Evolutionary conservation across 495 filamentous ascomycete species (phyloP), one percentile per base, ranked within the genome.

Genomic region (Daldinia vernicosa): DNA sequence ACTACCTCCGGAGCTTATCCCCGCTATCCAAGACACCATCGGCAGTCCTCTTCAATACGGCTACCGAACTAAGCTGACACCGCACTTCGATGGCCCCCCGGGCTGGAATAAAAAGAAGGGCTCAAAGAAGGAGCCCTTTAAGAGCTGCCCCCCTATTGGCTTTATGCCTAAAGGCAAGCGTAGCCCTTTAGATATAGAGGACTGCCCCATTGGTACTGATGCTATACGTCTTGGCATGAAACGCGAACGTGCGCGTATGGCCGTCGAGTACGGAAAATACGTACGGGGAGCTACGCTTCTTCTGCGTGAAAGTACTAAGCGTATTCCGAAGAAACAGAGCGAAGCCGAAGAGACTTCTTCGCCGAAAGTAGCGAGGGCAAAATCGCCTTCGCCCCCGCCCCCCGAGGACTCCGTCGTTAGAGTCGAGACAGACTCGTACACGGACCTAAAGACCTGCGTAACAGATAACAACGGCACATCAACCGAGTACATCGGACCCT

Each of bases 61-160:
- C 56, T 99, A 99, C 80, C 89, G 95, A 37, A 99, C 95, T 12
- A 99, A 99, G 78, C 84, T 99, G 37, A 98, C 95, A 5, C 95
- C 95, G 1, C 95, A 99, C 79, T 99, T 98, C 70, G 90, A 95
- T 74, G 90, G 85, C 0, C 92, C 92, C 2, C 80, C 74, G 11
- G 81, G 80, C 17, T 84, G 75, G 37, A 76, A 75, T 17, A 69
- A 75, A 11, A 67, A 70, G n/a, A n/a, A n/a, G n/a, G n/a, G 32
- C 32, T 8, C 32, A 33, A 33, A 33, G 2, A 85, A 84, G 70
- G 80, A 83, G 64, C 74, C 61, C 6, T 87, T 87, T 62, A 65
- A 79, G 24, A 76, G 84, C 60, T 83, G 90, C 4, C 95, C 95
- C 0, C 84, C 91, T 4, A 94, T 99, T 77, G 95, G 95, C n/a